These are phyloP conservation scores for Cladophialophora psammophila DNA, from an alignment of 2,329 filamentous ascomycete genomes.

Conservation along the genomic window DNA sequence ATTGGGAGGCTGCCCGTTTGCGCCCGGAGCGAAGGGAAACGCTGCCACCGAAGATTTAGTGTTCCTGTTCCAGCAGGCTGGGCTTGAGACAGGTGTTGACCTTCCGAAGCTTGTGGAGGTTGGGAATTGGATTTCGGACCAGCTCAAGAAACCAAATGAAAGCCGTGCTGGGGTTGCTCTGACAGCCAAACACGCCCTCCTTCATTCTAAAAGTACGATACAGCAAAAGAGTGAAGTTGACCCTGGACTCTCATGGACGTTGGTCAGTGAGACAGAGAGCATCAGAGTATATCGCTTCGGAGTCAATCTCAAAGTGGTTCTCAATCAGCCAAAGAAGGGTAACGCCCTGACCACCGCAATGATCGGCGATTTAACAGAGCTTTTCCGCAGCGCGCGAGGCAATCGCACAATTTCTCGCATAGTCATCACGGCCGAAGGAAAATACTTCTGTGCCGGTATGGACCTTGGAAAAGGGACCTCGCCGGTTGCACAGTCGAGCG, in stretches of 20 bases:
- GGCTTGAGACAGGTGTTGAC: constrained; percentile 62
- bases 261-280: constrained; percentile 38
- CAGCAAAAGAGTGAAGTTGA: background rate
- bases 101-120: constrained; percentile 68
- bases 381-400: constrained; percentile 40
- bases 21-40: constrained; percentile 84
- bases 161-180: constrained; percentile 71
- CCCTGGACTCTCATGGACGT: constrained; percentile 36
- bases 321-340: constrained; percentile 50
- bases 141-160: constrained; percentile 69
- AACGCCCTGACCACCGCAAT: constrained; percentile 51
- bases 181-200: constrained; percentile 20
- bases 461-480: constrained; percentile 39
- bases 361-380: constrained; percentile 45
- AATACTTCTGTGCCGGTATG: constrained; percentile 39
- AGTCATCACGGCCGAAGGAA: constrained; percentile 32
- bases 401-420: constrained; percentile 46
- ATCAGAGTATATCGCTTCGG: constrained; percentile 45
- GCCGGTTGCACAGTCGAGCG: constrained; percentile 37
- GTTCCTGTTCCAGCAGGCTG: constrained; percentile 63
- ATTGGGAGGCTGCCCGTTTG: constrained; percentile 84
- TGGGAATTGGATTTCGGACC: constrained; percentile 73
- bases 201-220: background rate
- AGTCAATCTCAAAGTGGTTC: constrained; percentile 34
- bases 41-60: constrained; percentile 85